Evolutionary conservation across 1,284 basidiomycete genomes (phyloP).

Genomic region (Gyrodon tennesseensis): DNA sequence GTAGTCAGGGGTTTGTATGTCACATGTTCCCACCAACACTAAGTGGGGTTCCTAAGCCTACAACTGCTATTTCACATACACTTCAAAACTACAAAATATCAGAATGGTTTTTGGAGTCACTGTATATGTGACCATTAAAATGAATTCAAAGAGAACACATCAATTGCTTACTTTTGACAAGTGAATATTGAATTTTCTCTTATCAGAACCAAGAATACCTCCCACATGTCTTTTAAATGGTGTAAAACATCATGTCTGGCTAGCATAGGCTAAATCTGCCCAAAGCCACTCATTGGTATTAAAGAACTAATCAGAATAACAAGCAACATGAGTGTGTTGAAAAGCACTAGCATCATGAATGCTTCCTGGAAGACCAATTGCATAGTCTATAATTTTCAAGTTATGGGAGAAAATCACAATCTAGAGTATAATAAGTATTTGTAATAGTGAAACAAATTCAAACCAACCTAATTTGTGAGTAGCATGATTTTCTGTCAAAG

Average conservation of each 20-base stretch:
- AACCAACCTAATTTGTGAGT: background rate
- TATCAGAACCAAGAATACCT: background rate
- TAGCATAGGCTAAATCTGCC: background rate
- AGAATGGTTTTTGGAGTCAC: too few species aligned
- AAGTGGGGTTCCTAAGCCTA: too few species aligned
- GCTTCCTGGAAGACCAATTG: background rate
- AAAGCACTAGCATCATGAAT: slow-evolving; percentile 1
- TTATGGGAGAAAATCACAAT: background rate
- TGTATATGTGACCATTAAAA: too few species aligned
- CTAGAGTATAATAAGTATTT: background rate
- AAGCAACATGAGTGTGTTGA: background rate
- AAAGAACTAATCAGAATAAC: background rate
- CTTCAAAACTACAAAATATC: too few species aligned
- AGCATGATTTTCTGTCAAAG: background rate
- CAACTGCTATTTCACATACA: too few species aligned
- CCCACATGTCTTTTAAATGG: slow-evolving; percentile 1
- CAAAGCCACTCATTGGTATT: background rate
- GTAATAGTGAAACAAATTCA: background rate
- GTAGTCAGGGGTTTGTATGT: too few species aligned
- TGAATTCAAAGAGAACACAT: too few species aligned
- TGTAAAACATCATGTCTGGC: background rate
- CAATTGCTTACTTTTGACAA: background rate
- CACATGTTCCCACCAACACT: too few species aligned
- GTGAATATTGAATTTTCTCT: background rate
- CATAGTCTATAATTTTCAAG: background rate